Conservation (phyloP, 148 eudicot species). For the Fagopyrum tataricum region DNA sequence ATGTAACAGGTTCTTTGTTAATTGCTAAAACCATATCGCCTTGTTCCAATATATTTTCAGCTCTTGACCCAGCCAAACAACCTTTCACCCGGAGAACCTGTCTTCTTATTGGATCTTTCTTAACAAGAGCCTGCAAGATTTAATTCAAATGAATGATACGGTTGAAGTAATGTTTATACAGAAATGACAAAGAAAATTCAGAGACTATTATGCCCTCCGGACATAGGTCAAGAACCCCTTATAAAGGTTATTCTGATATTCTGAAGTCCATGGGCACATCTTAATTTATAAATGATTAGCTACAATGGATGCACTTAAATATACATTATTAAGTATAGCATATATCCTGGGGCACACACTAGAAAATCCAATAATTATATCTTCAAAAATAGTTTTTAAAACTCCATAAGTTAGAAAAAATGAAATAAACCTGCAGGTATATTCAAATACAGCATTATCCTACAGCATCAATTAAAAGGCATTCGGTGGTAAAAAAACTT, state of each 20-base stretch:
- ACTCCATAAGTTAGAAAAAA: no score
- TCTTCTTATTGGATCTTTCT: conserved; percentile 83
- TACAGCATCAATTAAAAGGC: not conserved
- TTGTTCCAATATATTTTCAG: conserved; percentile 76
- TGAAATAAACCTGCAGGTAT: not conserved
- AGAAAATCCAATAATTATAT: no score
- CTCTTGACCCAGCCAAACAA: conserved; percentile 94
- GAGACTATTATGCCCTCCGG: not conserved
- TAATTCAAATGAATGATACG: not conserved
- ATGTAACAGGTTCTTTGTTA: conserved; percentile 72
- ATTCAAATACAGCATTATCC: not conserved
- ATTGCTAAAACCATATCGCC: conserved; percentile 95
- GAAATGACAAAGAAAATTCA: not conserved
- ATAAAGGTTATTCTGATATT: no score
- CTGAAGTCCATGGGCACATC: no score
- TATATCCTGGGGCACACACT: no score
- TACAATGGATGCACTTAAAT: no score
- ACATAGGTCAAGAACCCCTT: no score
- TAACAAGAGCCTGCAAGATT: conserved; percentile 63
- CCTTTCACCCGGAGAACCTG: conserved; percentile 95
- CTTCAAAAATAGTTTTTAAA: no score
- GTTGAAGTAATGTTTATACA: not conserved
- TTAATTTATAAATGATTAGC: no score
- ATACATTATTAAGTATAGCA: no score
- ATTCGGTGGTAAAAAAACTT: not conserved